Base-by-base conservation (phyloP, 176 grass and related monocot genomes). In the Bothriochloa decipiens region DNA sequence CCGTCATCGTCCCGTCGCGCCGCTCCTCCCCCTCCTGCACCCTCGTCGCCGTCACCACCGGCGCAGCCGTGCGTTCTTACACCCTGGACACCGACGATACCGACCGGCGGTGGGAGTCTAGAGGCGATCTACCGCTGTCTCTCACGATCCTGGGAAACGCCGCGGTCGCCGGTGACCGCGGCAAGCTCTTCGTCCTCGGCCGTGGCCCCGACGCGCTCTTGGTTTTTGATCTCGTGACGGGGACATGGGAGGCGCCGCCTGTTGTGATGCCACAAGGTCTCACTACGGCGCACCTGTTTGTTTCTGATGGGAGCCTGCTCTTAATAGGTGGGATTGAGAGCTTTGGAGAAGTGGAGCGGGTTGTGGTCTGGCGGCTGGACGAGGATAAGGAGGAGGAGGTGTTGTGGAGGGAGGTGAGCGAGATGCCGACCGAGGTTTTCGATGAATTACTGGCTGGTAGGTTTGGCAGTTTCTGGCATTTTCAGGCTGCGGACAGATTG, bases 261-360 rank as follows among this genome's bases (percentile, higher is more conserved):
- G 74, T 80, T 72, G 75, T 37, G 42, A 81, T 93, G 74, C 91
- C 91, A 5, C 61, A 27, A 11, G 58, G 58, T 36, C 75, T 87
- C 12, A 81, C 80, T 0, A 71, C 74, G 8, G 83, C 74, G 0
- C 75, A 93, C 60, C 62, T 93, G 64, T 88, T 93, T 73, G 4
- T 83, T 11, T 79, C 72, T 5, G 82, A 88, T 52, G 74, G 63
- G 42, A 66, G 27, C n/a, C 75, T 90, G 0, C 88, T 93, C 74
- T 50, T 93, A 78, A 43, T 90, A 3, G 88, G 88, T 14, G 91
- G 88, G 17, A 23, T 86, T 16, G 88, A 88, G 68, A 82, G 71
- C 12, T 62, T 82, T 0, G 82, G 61, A 12, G 17, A 46, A 46
- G 77, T 87, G 29, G 72, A 81, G 6, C 28, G 53, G 20, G 82